Evolutionary conservation across 2,329 filamentous ascomycete genomes (phyloP).

Genomic region (Amauroascus verrucosus): DNA sequence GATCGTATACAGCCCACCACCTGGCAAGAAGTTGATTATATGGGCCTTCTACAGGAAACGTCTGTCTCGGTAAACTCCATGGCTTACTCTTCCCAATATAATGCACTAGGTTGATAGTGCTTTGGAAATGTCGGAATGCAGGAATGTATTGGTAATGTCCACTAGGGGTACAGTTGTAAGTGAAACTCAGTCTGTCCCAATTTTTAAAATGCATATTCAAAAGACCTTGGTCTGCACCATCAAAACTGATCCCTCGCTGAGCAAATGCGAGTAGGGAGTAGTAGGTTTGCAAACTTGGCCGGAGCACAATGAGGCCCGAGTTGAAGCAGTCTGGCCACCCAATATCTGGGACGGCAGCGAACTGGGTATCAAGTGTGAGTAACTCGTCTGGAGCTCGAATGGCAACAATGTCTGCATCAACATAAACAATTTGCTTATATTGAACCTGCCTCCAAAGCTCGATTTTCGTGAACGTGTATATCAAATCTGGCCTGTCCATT

Average conservation of each 20-base stretch:
- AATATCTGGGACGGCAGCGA: constrained; percentile 78
- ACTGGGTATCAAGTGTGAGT: constrained; percentile 54
- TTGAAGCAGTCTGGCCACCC: constrained; percentile 99
- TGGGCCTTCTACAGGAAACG: constrained; percentile 28
- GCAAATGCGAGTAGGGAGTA: constrained; percentile 76
- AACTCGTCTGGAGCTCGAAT: constrained; percentile 87
- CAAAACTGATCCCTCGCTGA: constrained; percentile 79
- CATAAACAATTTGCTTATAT: constrained; percentile 84
- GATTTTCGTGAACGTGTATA: constrained; percentile 94
- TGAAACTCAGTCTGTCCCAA: constrained; percentile 83
- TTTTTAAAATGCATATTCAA: constrained; percentile 87
- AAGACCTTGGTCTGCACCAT: constrained; percentile 91
- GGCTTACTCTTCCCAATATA: constrained; percentile 91
- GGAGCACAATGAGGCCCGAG: constrained; percentile 88
- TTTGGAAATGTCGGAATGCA: constrained; percentile 86
- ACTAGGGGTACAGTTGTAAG: constrained; percentile 94
- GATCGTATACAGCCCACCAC: constrained; percentile 94
- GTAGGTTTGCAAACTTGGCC: constrained; percentile 77
- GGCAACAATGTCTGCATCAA: constrained; percentile 90
- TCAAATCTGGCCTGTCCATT: constrained; percentile 83
- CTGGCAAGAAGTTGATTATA: constrained; percentile 74
- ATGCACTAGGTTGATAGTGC: constrained; percentile 79
- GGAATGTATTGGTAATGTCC: constrained; percentile 96
- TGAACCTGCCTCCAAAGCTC: constrained; percentile 84
- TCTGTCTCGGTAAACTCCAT: constrained; percentile 55